Conservation (phyloP, 495 filamentous ascomycete genomes). For the Penicillium chermesinum region DNA sequence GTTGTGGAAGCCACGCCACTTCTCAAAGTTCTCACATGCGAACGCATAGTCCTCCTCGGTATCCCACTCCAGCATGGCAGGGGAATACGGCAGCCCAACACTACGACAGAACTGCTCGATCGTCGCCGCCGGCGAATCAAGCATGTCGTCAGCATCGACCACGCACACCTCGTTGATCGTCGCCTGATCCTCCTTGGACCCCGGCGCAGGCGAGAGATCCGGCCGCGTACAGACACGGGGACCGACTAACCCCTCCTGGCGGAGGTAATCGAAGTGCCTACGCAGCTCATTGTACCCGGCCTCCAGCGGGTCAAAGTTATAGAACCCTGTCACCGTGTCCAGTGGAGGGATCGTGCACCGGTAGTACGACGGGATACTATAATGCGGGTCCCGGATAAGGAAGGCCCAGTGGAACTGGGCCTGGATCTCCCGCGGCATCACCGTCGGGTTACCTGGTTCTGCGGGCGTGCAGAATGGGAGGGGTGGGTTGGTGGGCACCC, state of each 20-base stretch:
- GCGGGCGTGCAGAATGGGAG: conserved; percentile 54
- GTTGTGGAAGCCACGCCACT: conserved; percentile 95
- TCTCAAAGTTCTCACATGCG: conserved; percentile 73
- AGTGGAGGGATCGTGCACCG: conserved; percentile 93
- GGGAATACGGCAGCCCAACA: conserved; percentile 65
- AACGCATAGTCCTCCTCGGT: conserved; percentile 58
- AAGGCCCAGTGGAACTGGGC: conserved; percentile 88
- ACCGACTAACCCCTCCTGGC: conserved; percentile 54
- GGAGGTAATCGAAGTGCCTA: conserved; percentile 77
- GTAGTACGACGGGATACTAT: conserved; percentile 85
- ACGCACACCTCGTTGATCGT: conserved; percentile 64
- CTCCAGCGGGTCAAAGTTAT: conserved; percentile 76
- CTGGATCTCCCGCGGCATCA: conserved; percentile 66
- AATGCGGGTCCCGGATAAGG: conserved; percentile 87
- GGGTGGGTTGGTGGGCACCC: conserved; percentile 21
- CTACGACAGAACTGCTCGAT: conserved; percentile 73
- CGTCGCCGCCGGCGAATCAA: conserved; percentile 70
- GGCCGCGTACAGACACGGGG: conserved; percentile 51
- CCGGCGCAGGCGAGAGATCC: conserved; percentile 14
- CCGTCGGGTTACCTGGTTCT: conserved; percentile 71
- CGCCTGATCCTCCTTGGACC: conserved; percentile 5
- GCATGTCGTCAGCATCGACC: conserved; percentile 91
- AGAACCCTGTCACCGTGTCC: conserved; percentile 73
- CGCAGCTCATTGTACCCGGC: conserved; percentile 88
- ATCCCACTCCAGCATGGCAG: conserved; percentile 78